Conservation (phyloP, 2,329 filamentous ascomycete genomes). For the Cladophialophora yegresii region DNA sequence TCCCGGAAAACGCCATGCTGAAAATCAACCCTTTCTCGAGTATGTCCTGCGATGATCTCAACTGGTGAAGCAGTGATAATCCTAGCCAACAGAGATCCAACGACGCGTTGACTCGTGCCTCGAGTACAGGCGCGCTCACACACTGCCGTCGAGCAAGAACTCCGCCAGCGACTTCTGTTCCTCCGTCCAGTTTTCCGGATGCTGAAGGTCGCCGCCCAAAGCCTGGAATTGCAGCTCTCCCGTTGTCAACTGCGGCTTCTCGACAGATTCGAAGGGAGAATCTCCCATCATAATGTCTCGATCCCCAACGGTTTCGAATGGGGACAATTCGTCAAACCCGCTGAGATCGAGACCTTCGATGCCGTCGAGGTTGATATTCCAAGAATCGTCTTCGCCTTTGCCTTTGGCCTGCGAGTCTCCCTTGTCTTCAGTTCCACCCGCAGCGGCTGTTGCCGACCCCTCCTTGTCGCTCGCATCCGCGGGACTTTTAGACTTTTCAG, state of each 20-base stretch:
- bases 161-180: slow-evolving; percentile 22
- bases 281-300: slow-evolving; percentile 26
- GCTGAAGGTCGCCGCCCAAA: slow-evolving; percentile 24
- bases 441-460: slow-evolving; percentile 8
- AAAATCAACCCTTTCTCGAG: not conserved
- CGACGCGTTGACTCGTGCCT: not conserved
- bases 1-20: not conserved
- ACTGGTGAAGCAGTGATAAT: not conserved
- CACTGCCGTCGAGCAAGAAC: slow-evolving; percentile 14
- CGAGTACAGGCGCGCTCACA: not conserved
- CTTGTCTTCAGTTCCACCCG: slow-evolving; percentile 13
- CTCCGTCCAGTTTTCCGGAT: slow-evolving; percentile 26
- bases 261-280: slow-evolving; percentile 25
- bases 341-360: slow-evolving; percentile 34
- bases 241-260: slow-evolving; percentile 23
- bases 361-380: slow-evolving; percentile 30
- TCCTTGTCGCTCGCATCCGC: slow-evolving; percentile 29
- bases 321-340: slow-evolving; percentile 26
- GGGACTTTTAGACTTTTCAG: slow-evolving; percentile 32
- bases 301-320: slow-evolving; percentile 27
- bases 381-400: slow-evolving; percentile 26
- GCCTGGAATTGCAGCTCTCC: slow-evolving; percentile 18
- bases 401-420: slow-evolving; percentile 11
- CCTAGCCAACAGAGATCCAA: not conserved
- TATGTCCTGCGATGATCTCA: not conserved